Evolutionary conservation across 2,329 filamentous ascomycete genomes (phyloP), one percentile per base, ranked within the genome.

Genomic region (Trichoderma cornu-damae): DNA sequence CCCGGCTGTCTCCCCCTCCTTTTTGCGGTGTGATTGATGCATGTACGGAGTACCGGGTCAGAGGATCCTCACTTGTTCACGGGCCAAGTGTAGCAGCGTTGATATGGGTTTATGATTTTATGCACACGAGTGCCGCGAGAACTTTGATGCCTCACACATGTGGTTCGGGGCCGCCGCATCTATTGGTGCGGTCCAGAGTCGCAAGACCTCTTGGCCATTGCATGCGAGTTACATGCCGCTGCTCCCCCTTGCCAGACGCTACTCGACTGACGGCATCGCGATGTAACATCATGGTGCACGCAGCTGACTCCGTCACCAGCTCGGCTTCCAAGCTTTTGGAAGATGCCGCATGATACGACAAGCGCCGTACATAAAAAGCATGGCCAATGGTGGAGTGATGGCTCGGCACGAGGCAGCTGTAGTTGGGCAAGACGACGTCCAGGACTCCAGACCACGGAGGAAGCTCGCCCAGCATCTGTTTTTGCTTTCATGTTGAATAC

Each of bases 251-350:
- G 7, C n/a, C n/a, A n/a, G 8, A 14, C 20, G 20, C 32, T 18
- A 18, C 18, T 34, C 3, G 26, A 11, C 4, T 14, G 12, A 12
- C 9, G 18, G 37, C 14, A 43, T 52, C 37, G 38, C 49, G 49
- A 52, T 52, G 49, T 52, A 52, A 52, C 49, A 7, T 34, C 26
- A 32, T 24, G 16, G 38, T 43, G 20, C 28, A 34, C 18, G 14
- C 49, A 43, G 49, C 49, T 52, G 49, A 52, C 43, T 43, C 18
- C 11, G 16, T 52, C 49, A 52, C 37, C 49, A 52, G 49, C 32
- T 32, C 34, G 38, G 12, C 14, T 34, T n/a, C 6, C n/a, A 18
- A 52, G 5, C 38, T 14, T 52, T 9, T 52, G 38, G 24, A 6
- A 7, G 2, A 34, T 43, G 22, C 11, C 18, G 6, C 35, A 34